A percentile compares a stretch with the other conserved stretches of the same genome.
Evolutionary conservation across 345 rosid genomes (phyloP).

Genomic region (Melastoma malabathricum): DNA sequence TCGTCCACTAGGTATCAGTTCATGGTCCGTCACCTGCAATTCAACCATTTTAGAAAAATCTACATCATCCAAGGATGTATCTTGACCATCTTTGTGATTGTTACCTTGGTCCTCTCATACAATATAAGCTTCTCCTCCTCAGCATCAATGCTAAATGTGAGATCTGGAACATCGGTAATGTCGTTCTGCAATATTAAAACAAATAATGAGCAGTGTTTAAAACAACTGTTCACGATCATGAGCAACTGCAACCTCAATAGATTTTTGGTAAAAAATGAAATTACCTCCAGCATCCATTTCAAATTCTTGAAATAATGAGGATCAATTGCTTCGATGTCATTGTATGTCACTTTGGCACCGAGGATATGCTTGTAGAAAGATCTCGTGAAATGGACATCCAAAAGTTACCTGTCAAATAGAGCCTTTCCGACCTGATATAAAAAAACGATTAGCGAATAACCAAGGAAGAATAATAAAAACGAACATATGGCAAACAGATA

Average conservation of each 20-base stretch:
- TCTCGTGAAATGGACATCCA: slow-evolving; percentile 95
- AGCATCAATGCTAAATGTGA: slow-evolving; percentile 93
- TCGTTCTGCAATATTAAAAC: slow-evolving; percentile 42
- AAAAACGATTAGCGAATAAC: slow-evolving; percentile 2
- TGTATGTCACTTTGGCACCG: slow-evolving; percentile 82
- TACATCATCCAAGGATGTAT: no score
- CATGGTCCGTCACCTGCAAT: slow-evolving; percentile 83
- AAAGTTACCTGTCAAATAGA: slow-evolving; percentile 78
- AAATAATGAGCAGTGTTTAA: no score
- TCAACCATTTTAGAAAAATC: not conserved
- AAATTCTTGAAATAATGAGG: slow-evolving; percentile 75
- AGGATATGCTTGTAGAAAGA: slow-evolving; percentile 95
- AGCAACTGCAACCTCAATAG: no score
- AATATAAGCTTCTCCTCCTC: slow-evolving; percentile 90
- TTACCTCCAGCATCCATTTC: slow-evolving; percentile 98
- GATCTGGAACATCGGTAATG: slow-evolving; percentile 61
- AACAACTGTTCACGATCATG: no score
- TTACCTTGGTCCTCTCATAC: slow-evolving; percentile 67
- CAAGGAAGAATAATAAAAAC: not conserved
- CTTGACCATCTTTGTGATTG: not conserved
- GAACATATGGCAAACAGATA: not conserved
- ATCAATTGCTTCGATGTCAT: slow-evolving; percentile 94
- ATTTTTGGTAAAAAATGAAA: no score
- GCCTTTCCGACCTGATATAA: slow-evolving; percentile 84
- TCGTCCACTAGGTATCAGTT: slow-evolving; percentile 82